Conservation (phyloP, 116 monocot species). For the Phalaenopsis hybrid region DNA sequence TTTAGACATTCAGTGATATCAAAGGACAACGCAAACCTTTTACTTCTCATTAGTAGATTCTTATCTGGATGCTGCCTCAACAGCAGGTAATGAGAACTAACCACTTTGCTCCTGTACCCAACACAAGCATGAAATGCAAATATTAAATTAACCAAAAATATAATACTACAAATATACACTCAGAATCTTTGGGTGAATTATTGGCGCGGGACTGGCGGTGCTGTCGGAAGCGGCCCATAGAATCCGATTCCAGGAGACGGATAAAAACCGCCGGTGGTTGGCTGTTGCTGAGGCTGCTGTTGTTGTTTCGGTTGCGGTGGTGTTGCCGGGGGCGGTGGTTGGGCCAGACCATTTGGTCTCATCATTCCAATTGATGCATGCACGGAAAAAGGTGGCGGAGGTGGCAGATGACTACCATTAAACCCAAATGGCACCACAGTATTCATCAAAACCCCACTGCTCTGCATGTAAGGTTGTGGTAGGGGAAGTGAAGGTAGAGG, state of each 20-base stretch:
- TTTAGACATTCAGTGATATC: no score
- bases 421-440: conserved; percentile 29
- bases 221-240: conserved; percentile 47
- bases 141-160: neutral
- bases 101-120: neutral
- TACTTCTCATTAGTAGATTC: no score
- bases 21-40: no score
- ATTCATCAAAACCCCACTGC: conserved; percentile 33
- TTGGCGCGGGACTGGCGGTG: conserved; percentile 29
- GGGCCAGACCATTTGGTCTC: conserved; percentile 28
- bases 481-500: conserved; percentile 34
- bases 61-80: no score
- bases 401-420: conserved; percentile 25
- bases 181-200: neutral
- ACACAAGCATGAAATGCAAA: neutral
- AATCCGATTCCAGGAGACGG: conserved; percentile 52
- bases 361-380: conserved; percentile 26
- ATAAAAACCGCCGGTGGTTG: conserved; percentile 42
- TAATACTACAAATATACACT: conserved; percentile 7
- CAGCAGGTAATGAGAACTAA: neutral
- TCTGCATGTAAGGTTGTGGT: conserved; percentile 29
- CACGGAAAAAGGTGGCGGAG: conserved; percentile 40
- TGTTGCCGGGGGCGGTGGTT: conserved; percentile 28
- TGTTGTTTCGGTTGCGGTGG: conserved; percentile 22
- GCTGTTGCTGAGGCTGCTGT: conserved; percentile 36